These are phyloP conservation scores for Coelastrella sp. DNA, from an alignment of 139 green algal genomes.

Conservation along the genomic window DNA sequence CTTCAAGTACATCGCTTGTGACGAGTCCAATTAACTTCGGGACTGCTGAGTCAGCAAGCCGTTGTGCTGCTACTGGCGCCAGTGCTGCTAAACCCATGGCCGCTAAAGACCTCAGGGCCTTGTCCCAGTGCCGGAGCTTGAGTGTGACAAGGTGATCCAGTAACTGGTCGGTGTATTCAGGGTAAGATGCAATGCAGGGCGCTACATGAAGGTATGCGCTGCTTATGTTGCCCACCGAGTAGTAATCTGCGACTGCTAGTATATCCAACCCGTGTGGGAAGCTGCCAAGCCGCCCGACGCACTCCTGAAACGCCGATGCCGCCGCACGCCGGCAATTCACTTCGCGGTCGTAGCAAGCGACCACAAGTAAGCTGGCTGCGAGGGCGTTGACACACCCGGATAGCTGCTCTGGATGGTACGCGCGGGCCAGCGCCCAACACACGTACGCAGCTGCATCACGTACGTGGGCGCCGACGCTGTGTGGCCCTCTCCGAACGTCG, in stretches of 20 bases:
- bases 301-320: constrained; percentile 96
- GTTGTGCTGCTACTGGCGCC: constrained; percentile 57
- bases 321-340: constrained; percentile 87
- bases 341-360: constrained; percentile 93
- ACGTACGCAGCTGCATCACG: constrained; percentile 97
- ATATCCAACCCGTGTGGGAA: constrained; percentile 93
- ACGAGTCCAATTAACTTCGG: constrained; percentile 45
- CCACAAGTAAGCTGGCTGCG: constrained; percentile 84
- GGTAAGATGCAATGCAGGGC: constrained; percentile 53
- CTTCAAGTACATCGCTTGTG: constrained; percentile 66
- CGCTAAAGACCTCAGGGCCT: constrained; percentile 81
- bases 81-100: constrained; percentile 80
- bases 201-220: constrained; percentile 54
- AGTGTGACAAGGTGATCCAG: constrained; percentile 80
- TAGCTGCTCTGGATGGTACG: constrained; percentile 82
- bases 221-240: constrained; percentile 75
- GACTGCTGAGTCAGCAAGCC: constrained; percentile 44
- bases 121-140: constrained; percentile 96
- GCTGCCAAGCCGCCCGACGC: constrained; percentile 89
- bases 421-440: constrained; percentile 94
- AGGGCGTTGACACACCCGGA: constrained; percentile 59
- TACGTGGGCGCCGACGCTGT: constrained; percentile 94
- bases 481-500: constrained; percentile 89
- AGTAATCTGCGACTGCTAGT: constrained; percentile 93
- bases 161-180: constrained; percentile 54